Evolutionary conservation across 169 alveolate genomes (phyloP).

Genomic region (Cryptosporidium felis): DNA sequence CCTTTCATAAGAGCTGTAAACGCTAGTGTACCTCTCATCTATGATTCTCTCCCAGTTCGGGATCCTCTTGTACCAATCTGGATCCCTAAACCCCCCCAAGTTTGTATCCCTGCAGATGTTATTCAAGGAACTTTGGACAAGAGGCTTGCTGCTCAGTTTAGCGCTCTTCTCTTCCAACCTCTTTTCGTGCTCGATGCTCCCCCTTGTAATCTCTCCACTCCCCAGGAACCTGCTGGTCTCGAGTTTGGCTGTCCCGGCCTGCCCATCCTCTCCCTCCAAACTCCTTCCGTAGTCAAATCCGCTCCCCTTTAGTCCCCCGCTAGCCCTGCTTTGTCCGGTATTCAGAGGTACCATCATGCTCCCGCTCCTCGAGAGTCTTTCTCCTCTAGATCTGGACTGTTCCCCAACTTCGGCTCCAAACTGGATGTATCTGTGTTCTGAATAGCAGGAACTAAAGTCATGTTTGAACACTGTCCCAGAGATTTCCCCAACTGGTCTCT

Average conservation of each 20-base stretch:
- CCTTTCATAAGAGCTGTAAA: constrained; percentile 42
- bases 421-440: not conserved
- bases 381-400: not conserved
- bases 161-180: not conserved
- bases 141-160: not conserved
- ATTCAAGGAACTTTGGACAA: not conserved
- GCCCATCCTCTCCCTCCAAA: not conserved
- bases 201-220: not conserved
- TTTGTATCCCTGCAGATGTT: not conserved
- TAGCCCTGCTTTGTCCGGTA: not conserved
- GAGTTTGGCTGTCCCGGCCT: not conserved
- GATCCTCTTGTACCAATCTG: constrained; percentile 47
- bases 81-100: constrained; percentile 55
- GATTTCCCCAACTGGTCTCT: not conserved
- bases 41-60: constrained; percentile 62
- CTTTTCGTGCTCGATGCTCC: not conserved
- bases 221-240: not conserved
- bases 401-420: not conserved
- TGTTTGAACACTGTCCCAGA: not conserved
- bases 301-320: not conserved
- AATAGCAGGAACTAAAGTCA: constrained; percentile 13
- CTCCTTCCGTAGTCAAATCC: not conserved
- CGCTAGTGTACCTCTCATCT: constrained; percentile 53
- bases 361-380: not conserved
- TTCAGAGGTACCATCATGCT: not conserved